Percentiles rank a stretch among this genome's conserved stretches.
phyloP scores from a whole-genome alignment of 176 grass and related monocot genomes.

The Otatea glauca region DNA sequence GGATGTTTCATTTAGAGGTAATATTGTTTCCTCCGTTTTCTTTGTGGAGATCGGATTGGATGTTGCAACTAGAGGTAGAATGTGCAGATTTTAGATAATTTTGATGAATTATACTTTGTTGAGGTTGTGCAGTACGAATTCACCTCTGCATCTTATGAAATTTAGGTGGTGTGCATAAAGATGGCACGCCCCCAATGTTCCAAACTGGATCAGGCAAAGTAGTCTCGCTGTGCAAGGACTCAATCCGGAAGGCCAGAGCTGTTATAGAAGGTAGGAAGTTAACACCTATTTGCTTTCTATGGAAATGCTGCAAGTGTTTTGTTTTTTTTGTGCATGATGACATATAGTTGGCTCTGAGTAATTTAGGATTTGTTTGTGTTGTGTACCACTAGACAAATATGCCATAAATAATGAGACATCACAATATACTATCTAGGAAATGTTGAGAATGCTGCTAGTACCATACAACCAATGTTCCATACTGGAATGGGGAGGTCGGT shows the following conservation, averaged over 20 bases:
- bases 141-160: conserved; percentile 5
- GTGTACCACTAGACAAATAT: background rate
- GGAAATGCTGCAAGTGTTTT: conserved; percentile 24
- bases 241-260: conserved; percentile 46
- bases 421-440: conserved; percentile 26
- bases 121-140: conserved; percentile 13
- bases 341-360: background rate
- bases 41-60: background rate
- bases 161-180: conserved; percentile 29
- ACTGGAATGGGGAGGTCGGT: conserved; percentile 51
- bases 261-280: conserved; percentile 56
- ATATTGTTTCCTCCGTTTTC: conserved; percentile 31
- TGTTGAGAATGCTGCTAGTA: conserved; percentile 16
- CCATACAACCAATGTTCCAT: conserved; percentile 51
- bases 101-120: background rate
- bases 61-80: background rate
- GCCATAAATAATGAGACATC: conserved; percentile 9
- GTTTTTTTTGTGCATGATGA: background rate
- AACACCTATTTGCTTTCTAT: conserved; percentile 2
- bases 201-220: conserved; percentile 56
- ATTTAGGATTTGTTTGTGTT: conserved; percentile 19
- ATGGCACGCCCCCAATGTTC: conserved; percentile 36
- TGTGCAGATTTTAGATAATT: background rate
- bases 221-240: conserved; percentile 38
- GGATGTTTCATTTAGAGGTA: conserved; percentile 39